Conservation (phyloP, 2,329 filamentous ascomycete species). For the Penicillium psychrosexuale region DNA sequence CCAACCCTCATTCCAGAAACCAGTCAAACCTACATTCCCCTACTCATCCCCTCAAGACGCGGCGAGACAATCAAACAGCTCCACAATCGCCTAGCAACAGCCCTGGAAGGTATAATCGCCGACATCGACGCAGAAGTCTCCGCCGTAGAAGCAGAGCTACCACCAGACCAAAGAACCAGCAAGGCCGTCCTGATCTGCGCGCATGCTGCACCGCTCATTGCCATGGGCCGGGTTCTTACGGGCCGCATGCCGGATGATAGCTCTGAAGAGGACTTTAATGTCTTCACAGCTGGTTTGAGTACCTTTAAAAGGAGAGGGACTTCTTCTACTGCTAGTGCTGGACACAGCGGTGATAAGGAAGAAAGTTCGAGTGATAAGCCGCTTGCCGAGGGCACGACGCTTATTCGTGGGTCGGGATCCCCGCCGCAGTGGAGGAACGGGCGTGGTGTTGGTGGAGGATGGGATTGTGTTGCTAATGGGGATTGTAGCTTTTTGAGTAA, state of each 20-base stretch:
- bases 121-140: slow-evolving; percentile 61
- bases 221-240: slow-evolving; percentile 77
- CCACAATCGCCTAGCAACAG: slow-evolving; percentile 72
- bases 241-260: slow-evolving; percentile 70
- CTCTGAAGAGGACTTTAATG: slow-evolving; percentile 74
- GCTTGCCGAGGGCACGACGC: slow-evolving; percentile 31
- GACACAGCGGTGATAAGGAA: slow-evolving; percentile 26
- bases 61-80: slow-evolving; percentile 79
- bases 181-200: slow-evolving; percentile 73
- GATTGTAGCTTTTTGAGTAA: slow-evolving; percentile 77
- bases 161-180: slow-evolving; percentile 50
- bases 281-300: slow-evolving; percentile 78
- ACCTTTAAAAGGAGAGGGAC: slow-evolving; percentile 55
- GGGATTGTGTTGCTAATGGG: slow-evolving; percentile 76
- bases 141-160: slow-evolving; percentile 46
- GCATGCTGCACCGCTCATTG: slow-evolving; percentile 87
- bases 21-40: slow-evolving; percentile 52
- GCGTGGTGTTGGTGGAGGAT: slow-evolving; percentile 68
- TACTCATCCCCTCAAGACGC: slow-evolving; percentile 65
- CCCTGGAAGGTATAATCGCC: slow-evolving; percentile 67
- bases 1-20: slow-evolving; percentile 39
- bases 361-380: not conserved
- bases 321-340: slow-evolving; percentile 16
- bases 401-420: slow-evolving; percentile 17
- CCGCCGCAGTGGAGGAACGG: slow-evolving; percentile 55